Evolutionary conservation across 768 basidiomycete genomes (phyloP).

Genomic region (Pulveroboletus sp.): DNA sequence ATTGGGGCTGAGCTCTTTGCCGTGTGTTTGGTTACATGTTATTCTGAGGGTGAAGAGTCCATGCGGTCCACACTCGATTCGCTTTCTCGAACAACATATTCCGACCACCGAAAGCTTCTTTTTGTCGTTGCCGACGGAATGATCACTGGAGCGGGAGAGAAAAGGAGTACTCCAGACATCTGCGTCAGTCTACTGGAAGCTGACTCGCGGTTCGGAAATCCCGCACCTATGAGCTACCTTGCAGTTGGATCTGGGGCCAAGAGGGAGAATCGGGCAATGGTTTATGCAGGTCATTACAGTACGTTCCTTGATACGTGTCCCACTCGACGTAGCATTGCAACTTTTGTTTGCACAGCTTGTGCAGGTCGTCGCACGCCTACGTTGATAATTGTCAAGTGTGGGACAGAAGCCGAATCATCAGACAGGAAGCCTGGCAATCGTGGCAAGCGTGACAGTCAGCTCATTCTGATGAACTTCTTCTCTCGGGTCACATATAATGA

Average conservation of each 20-base stretch:
- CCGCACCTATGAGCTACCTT: conserved; percentile 87
- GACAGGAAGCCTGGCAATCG: conserved; percentile 97
- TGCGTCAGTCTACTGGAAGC: conserved; percentile 89
- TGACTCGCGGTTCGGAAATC: conserved; percentile 94
- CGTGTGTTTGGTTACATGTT: conserved; percentile 94
- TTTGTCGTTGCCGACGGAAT: conserved; percentile 97
- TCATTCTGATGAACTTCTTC: conserved; percentile 99
- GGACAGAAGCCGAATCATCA: conserved; percentile 76
- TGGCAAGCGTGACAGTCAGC: conserved; percentile 97
- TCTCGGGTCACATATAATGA: conserved; percentile 99
- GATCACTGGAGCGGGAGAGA: conserved; percentile 97
- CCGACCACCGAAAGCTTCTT: conserved; percentile 85
- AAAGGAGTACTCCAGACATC: conserved; percentile 92
- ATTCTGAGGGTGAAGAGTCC: conserved; percentile 94
- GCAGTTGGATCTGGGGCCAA: conserved; percentile 90
- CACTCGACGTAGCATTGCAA: background rate
- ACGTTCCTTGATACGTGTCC: conserved; percentile 31
- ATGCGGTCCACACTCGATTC: conserved; percentile 89
- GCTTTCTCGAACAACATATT: conserved; percentile 86
- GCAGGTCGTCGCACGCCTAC: conserved; percentile 91
- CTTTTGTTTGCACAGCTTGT: conserved; percentile 44
- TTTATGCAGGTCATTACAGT: conserved; percentile 99
- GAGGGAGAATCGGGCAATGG: conserved; percentile 91
- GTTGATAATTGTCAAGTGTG: conserved; percentile 93
- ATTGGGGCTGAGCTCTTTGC: conserved; percentile 96